phyloP scores from a whole-genome alignment of 2,329 filamentous ascomycete species.

The Magnaporthiopsis rhizophila region DNA sequence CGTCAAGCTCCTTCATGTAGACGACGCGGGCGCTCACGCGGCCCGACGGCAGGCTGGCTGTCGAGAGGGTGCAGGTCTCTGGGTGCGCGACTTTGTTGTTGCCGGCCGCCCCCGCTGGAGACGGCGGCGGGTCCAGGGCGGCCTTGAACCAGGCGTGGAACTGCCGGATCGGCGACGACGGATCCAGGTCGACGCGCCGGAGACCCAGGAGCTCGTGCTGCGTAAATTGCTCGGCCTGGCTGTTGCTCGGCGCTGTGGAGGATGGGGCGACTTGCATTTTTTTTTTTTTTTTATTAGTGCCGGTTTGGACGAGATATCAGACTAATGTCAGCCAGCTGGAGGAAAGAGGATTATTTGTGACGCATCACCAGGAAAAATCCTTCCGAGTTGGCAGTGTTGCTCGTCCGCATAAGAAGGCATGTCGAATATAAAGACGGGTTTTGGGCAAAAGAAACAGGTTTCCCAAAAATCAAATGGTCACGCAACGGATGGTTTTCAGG shows the following conservation, averaged over 20 bases:
- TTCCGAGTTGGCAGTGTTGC: background rate
- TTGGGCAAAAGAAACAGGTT: background rate
- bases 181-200: constrained; percentile 50
- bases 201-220: constrained; percentile 48
- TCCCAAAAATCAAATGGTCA: background rate
- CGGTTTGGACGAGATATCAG: background rate
- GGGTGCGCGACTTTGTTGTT: constrained; percentile 54
- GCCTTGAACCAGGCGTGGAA: constrained; percentile 86
- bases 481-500: background rate
- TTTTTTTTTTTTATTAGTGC: no score
- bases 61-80: constrained; percentile 88
- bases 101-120: background rate
- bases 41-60: constrained; percentile 74
- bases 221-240: constrained; percentile 71
- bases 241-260: constrained; percentile 21
- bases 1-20: constrained; percentile 92
- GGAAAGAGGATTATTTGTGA: background rate
- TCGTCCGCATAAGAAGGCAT: no score
- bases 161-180: constrained; percentile 61
- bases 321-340: background rate
- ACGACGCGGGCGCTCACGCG: constrained; percentile 79
- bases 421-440: background rate
- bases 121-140: constrained; percentile 39
- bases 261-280: constrained; percentile 38
- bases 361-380: background rate